A percentile compares a stretch with the other conserved stretches of the same genome.
phyloP scores from a whole-genome alignment of 164 flowering plant genomes.

The Saururus chinensis region DNA sequence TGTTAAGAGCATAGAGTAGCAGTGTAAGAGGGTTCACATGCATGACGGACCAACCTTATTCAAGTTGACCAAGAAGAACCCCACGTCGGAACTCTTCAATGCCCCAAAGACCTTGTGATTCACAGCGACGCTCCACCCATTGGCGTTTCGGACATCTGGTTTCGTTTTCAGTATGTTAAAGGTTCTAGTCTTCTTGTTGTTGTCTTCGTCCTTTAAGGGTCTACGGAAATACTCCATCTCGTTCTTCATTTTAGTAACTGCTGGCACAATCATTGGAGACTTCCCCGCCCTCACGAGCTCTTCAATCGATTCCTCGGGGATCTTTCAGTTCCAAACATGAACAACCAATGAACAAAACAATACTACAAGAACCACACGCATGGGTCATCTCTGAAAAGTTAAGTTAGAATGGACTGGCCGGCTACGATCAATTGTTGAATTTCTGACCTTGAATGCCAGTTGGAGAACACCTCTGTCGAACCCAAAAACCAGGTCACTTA shows the following conservation, averaged over 20 bases:
- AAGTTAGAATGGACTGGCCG: too few relatives aligned
- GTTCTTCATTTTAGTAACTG: background rate
- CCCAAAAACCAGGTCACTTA: slow-evolving; percentile 52
- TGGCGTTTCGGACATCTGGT: slow-evolving; percentile 49
- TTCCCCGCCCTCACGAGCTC: background rate
- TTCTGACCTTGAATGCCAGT: slow-evolving; percentile 49
- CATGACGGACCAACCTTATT: slow-evolving; percentile 57
- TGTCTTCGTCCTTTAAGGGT: background rate
- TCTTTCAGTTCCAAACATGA: background rate
- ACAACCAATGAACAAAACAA: too few relatives aligned
- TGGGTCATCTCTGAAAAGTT: too few relatives aligned
- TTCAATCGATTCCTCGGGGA: background rate
- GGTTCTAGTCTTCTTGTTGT: background rate
- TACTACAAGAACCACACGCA: too few relatives aligned
- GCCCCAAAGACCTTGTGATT: slow-evolving; percentile 18
- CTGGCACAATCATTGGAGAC: background rate
- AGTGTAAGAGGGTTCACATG: too few relatives aligned
- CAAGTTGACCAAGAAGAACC: slow-evolving; percentile 70
- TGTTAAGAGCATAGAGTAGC: too few relatives aligned
- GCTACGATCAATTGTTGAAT: background rate
- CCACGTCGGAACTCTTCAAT: slow-evolving; percentile 34
- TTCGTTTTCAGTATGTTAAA: slow-evolving; percentile 40
- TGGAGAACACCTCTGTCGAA: slow-evolving; percentile 53
- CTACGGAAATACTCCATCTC: too few relatives aligned
- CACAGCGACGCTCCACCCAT: slow-evolving; percentile 70